A percentile compares a stretch with the other conserved stretches of the same genome.
Conservation (phyloP, 139 green algal genomes). For the Desmodesmus armatus region DNA sequence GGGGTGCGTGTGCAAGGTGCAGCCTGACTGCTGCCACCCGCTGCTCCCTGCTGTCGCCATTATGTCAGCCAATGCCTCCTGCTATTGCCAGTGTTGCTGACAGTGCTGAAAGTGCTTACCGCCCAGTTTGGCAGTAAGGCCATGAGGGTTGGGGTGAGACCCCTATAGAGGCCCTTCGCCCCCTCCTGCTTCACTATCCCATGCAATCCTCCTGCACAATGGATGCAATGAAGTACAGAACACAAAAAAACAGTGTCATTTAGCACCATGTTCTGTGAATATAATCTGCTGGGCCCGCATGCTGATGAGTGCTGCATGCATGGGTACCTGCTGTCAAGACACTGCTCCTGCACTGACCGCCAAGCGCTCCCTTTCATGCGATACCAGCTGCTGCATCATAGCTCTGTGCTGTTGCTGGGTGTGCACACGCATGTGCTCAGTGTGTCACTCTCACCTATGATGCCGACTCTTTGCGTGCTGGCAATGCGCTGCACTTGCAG, state of each 20-base stretch:
- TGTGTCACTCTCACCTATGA: constrained; percentile 69
- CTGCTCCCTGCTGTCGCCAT: background rate
- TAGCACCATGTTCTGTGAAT: no score
- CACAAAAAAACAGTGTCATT: no score
- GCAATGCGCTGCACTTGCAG: constrained; percentile 89
- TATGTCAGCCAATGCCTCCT: background rate
- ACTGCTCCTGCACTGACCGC: no score
- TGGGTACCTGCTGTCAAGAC: no score
- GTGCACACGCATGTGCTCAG: constrained; percentile 25
- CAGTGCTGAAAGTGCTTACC: constrained; percentile 57
- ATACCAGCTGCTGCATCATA: background rate
- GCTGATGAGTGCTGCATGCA: background rate
- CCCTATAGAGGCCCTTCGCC: constrained; percentile 87
- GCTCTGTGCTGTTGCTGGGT: background rate
- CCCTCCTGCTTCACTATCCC: constrained; percentile 89
- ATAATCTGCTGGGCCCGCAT: no score
- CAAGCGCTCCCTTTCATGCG: background rate
- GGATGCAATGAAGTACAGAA: no score
- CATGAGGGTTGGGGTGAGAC: constrained; percentile 92
- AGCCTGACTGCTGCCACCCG: background rate
- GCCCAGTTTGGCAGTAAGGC: constrained; percentile 98
- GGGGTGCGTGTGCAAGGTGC: no score
- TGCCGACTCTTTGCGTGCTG: constrained; percentile 60
- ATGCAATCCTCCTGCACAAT: constrained; percentile 75
- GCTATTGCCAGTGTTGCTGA: background rate